phyloP scores from a whole-genome alignment of 768 basidiomycete genomes.

The Hypholoma sublateritium region DNA sequence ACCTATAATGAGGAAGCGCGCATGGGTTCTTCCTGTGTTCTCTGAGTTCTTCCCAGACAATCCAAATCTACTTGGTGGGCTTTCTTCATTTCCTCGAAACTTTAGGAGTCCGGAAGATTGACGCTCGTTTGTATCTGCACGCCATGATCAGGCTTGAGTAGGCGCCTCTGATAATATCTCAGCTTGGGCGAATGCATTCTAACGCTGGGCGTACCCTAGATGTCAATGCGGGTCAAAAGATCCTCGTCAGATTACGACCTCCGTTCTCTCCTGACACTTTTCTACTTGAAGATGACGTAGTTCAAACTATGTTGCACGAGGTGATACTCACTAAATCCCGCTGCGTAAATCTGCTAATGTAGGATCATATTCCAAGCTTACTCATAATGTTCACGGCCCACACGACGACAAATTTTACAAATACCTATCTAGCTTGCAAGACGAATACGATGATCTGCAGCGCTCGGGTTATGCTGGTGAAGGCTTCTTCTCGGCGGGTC shows the following conservation, averaged over 20 bases:
- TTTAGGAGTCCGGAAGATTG: neutral
- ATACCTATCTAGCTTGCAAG: slow-evolving; percentile 68
- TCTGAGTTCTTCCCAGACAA: slow-evolving; percentile 86
- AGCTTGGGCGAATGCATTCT: slow-evolving; percentile 8
- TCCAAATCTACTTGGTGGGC: slow-evolving; percentile 69
- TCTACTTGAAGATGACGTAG: slow-evolving; percentile 69
- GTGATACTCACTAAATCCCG: slow-evolving; percentile 29
- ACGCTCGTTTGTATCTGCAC: neutral
- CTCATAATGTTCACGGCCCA: slow-evolving; percentile 86
- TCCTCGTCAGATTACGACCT: slow-evolving; percentile 80
- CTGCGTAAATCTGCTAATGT: neutral
- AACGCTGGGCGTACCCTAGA: slow-evolving; percentile 38
- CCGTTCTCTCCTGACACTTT: slow-evolving; percentile 68
- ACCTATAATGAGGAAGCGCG: slow-evolving; percentile 88
- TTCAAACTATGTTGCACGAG: slow-evolving; percentile 91
- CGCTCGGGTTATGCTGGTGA: slow-evolving; percentile 86
- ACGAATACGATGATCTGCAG: slow-evolving; percentile 81
- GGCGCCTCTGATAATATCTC: slow-evolving; percentile 4
- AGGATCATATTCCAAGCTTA: slow-evolving; percentile 50
- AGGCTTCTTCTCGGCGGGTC: slow-evolving; percentile 83
- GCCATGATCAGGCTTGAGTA: slow-evolving; percentile 36
- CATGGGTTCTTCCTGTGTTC: slow-evolving; percentile 78
- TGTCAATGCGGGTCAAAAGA: slow-evolving; percentile 78
- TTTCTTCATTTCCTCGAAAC: slow-evolving; percentile 7
- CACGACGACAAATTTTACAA: slow-evolving; percentile 88